Conservation (phyloP, 2,329 filamentous ascomycete species). For the Fusarium sp. region DNA sequence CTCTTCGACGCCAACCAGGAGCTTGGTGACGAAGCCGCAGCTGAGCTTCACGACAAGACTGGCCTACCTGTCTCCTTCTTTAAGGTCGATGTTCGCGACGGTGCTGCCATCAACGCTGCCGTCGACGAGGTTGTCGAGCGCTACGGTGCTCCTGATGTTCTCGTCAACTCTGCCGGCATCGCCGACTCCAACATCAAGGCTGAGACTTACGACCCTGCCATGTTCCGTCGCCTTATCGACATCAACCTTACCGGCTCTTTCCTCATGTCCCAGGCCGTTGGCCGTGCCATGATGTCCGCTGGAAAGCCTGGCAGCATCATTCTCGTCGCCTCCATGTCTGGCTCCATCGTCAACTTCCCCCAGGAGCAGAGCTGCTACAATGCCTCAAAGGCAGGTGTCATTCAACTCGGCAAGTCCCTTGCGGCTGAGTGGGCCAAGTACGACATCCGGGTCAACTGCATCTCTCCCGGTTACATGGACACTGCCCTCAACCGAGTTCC, state of each 20-base stretch:
- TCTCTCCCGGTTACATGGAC: conserved; percentile 89
- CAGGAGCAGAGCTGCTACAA: conserved; percentile 88
- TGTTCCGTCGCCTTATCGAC: conserved; percentile 82
- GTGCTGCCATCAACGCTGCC: conserved; percentile 74
- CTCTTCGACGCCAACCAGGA: conserved; percentile 83
- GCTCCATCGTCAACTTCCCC: conserved; percentile 85
- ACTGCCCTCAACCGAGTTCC: conserved; percentile 83
- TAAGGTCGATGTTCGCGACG: conserved; percentile 81
- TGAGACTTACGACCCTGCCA: conserved; percentile 78
- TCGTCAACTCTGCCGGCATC: conserved; percentile 85
- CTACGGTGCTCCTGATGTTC: conserved; percentile 76
- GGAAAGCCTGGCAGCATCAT: conserved; percentile 78
- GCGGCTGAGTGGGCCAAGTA: conserved; percentile 87
- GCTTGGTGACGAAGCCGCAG: conserved; percentile 75
- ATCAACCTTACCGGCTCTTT: conserved; percentile 86
- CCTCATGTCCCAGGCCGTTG: conserved; percentile 78
- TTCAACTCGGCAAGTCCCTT: conserved; percentile 82
- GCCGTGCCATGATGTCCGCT: conserved; percentile 77
- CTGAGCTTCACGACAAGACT: conserved; percentile 77
- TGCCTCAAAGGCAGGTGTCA: conserved; percentile 82
- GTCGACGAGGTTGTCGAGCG: conserved; percentile 73
- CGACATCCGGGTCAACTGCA: conserved; percentile 84
- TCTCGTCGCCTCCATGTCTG: conserved; percentile 83
- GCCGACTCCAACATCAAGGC: conserved; percentile 87
- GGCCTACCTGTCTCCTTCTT: conserved; percentile 79